Percentiles rank a stretch among this genome's conserved stretches.
These are phyloP conservation scores for Fusarium hainanense DNA, from an alignment of 2,329 filamentous ascomycete genomes.

Conservation along the genomic window DNA sequence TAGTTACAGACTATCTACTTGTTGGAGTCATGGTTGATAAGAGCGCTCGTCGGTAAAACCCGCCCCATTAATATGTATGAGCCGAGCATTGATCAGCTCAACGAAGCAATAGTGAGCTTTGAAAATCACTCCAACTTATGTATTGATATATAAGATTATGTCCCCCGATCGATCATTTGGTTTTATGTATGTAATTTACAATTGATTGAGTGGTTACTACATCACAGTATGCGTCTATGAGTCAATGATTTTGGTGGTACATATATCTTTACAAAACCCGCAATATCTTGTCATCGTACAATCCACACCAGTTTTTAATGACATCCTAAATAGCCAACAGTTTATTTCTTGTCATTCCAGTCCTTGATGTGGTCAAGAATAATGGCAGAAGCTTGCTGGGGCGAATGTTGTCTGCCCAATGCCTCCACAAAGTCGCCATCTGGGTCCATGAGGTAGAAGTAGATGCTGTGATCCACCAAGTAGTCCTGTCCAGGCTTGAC, in stretches of 20 bases:
- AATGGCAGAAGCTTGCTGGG: conserved; percentile 83
- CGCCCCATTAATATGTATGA: conserved; percentile 28
- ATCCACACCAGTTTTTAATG: conserved; percentile 20
- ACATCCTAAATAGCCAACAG: neutral
- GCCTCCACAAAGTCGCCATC: conserved; percentile 99
- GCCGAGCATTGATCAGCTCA: conserved; percentile 31
- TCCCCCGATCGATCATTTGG: neutral
- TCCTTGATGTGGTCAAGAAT: conserved; percentile 87
- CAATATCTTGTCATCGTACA: conserved; percentile 35
- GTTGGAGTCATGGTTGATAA: conserved; percentile 37
- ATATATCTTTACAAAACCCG: conserved; percentile 44
- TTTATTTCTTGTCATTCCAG: conserved; percentile 50
- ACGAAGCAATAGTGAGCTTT: conserved; percentile 1
- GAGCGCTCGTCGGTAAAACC: conserved; percentile 39
- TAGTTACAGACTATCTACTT: neutral
- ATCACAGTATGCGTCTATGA: conserved; percentile 39
- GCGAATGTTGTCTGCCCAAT: conserved; percentile 92
- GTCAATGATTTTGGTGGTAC: conserved; percentile 40
- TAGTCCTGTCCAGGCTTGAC: conserved; percentile 96
- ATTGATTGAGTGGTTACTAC: conserved; percentile 47
- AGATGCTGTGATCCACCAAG: conserved; percentile 97
- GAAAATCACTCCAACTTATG: neutral
- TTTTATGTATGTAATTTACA: conserved; percentile 28
- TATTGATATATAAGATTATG: neutral
- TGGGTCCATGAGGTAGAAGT: conserved; percentile 99